Percentiles rank a stretch among this genome's conserved stretches.
Evolutionary conservation across 192 early-diverging fungal genomes (phyloP).

Genomic region (Rhizoclosmatium globosum): DNA sequence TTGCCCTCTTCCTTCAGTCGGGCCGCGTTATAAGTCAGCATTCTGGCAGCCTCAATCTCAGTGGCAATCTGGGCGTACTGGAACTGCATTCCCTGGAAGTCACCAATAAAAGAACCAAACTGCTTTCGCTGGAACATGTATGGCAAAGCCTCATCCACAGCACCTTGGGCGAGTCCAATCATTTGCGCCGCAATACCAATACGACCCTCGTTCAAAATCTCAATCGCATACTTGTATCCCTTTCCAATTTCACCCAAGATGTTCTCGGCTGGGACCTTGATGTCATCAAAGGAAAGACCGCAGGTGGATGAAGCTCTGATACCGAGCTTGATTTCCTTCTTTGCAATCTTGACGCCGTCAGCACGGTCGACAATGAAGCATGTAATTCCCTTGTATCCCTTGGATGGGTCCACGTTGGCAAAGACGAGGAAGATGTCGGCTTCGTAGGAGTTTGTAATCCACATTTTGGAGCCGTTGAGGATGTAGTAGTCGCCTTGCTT

Average conservation of each 20-base stretch:
- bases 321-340: constrained; percentile 98
- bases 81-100: constrained; percentile 84
- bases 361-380: constrained; percentile 95
- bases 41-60: constrained; percentile 96
- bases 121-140: constrained; percentile 97
- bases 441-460: constrained; percentile 83
- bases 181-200: constrained; percentile 99
- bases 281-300: constrained; percentile 90
- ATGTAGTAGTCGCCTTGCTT: constrained; percentile 91
- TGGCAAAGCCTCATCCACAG: constrained; percentile 84
- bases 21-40: constrained; percentile 98
- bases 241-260: constrained; percentile 93
- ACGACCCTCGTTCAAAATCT: constrained; percentile 97
- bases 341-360: constrained; percentile 89
- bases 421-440: constrained; percentile 97
- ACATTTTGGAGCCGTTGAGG: constrained; percentile 79
- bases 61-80: constrained; percentile 86
- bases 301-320: constrained; percentile 97
- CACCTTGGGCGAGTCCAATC: constrained; percentile 96
- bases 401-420: constrained; percentile 93
- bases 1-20: constrained; percentile 94
- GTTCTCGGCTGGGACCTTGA: constrained; percentile 80
- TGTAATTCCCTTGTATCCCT: constrained; percentile 97
- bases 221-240: constrained; percentile 94
- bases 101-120: constrained; percentile 83